Conservation (phyloP, 306 rosid genomes). For the Prunus mume region DNA sequence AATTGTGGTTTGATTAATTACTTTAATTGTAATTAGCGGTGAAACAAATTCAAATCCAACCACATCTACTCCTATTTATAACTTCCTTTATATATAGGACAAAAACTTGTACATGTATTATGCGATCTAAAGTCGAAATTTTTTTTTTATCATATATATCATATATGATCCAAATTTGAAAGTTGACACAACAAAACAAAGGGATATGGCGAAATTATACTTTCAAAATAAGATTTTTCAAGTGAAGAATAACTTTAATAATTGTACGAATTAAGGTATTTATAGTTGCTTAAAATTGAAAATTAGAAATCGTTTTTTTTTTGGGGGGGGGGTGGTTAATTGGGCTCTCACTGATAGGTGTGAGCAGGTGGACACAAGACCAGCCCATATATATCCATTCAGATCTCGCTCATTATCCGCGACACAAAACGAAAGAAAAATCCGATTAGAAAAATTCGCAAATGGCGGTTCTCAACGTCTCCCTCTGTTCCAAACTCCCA, state of each 20-base stretch:
- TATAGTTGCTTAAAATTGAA: too few relatives aligned
- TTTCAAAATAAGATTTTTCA: neutral
- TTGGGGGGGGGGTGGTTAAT: neutral
- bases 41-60: too few relatives aligned
- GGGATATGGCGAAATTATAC: neutral
- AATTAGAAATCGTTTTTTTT: too few relatives aligned
- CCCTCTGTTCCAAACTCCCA: slow-evolving; percentile 41
- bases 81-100: too few relatives aligned
- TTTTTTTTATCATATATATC: too few relatives aligned
- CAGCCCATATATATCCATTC: neutral
- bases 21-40: too few relatives aligned
- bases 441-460: neutral
- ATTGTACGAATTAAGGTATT: neutral
- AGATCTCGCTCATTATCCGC: slow-evolving; percentile 20
- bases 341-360: slow-evolving; percentile 1
- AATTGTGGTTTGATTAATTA: too few relatives aligned
- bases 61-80: too few relatives aligned
- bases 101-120: too few relatives aligned
- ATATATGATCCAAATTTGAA: too few relatives aligned
- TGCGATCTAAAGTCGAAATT: too few relatives aligned
- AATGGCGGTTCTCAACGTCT: slow-evolving; percentile 75
- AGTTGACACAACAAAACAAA: too few relatives aligned
- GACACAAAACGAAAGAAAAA: neutral
- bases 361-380: neutral
- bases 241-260: neutral